Evolutionary conservation across 140 eudicot genomes (phyloP).

Genomic region (Senecio squalidus): DNA sequence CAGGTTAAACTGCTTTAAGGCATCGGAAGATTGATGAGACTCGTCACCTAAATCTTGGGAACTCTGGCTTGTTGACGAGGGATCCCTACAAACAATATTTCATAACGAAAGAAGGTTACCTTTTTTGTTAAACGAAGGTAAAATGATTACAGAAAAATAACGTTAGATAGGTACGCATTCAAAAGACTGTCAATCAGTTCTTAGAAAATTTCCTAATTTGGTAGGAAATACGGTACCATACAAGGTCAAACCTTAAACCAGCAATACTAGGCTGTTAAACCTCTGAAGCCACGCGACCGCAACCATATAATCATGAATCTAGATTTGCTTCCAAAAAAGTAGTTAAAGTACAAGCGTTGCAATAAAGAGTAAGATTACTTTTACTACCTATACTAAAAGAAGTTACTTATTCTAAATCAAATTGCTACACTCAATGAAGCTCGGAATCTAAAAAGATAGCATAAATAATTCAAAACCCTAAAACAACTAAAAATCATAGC

Average conservation of each 20-base stretch:
- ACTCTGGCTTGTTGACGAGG: conserved; percentile 31
- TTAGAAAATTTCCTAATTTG: conserved; percentile 1
- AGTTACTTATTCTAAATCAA: conserved; percentile 7
- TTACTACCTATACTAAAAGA: not conserved
- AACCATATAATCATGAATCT: not conserved
- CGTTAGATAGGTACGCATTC: conserved; percentile 4
- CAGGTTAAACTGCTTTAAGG: conserved; percentile 56
- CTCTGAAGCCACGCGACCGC: too few species aligned
- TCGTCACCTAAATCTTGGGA: conserved; percentile 21
- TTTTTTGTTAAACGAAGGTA: not conserved
- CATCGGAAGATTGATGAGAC: conserved; percentile 38
- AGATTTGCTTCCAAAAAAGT: conserved; percentile 10
- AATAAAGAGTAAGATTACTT: not conserved
- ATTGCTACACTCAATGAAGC: not conserved
- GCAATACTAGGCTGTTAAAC: not conserved
- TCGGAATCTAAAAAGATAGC: conserved; percentile 11
- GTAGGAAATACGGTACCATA: not conserved
- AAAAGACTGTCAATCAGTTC: conserved; percentile 5
- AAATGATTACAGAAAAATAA: not conserved
- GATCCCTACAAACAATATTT: conserved; percentile 38
- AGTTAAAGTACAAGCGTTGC: not conserved
- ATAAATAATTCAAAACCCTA: not conserved
- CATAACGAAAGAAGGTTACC: too few species aligned
- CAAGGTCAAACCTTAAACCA: not conserved
- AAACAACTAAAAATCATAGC: not conserved